These are phyloP conservation scores for Fraxinus velutina DNA, from an alignment of 305 asterid genomes.

Conservation along the genomic window DNA sequence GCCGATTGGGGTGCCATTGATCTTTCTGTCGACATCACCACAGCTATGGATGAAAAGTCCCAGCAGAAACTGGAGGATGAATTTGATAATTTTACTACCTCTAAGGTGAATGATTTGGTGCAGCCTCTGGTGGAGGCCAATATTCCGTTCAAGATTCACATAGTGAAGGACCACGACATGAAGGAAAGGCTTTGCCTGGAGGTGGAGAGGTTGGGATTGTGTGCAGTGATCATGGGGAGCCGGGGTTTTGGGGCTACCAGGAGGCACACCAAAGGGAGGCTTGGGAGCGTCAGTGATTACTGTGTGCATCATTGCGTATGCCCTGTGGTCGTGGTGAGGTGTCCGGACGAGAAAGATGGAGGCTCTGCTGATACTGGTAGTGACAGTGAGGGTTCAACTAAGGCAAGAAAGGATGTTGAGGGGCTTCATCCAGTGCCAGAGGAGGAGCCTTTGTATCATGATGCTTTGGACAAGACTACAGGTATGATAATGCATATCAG, in stretches of 20 bases:
- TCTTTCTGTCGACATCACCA: slow-evolving; percentile 6
- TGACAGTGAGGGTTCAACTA: not conserved
- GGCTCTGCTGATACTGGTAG: slow-evolving; percentile 9
- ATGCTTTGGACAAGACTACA: slow-evolving; percentile 22
- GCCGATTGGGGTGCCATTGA: slow-evolving; percentile 53
- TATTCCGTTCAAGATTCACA: slow-evolving; percentile 49
- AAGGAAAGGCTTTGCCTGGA: slow-evolving; percentile 58
- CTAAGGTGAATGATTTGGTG: slow-evolving; percentile 32
- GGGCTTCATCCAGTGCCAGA: slow-evolving; percentile 35
- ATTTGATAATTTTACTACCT: slow-evolving; percentile 35
- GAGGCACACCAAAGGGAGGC: slow-evolving; percentile 35
- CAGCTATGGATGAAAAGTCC: slow-evolving; percentile 12
- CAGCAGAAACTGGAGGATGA: slow-evolving; percentile 29
- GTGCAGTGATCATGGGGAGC: slow-evolving; percentile 56
- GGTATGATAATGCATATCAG: not conserved
- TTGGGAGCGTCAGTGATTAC: slow-evolving; percentile 68
- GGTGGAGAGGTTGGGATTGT: slow-evolving; percentile 54
- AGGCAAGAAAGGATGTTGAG: slow-evolving; percentile 17
- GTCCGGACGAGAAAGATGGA: slow-evolving; percentile 14
- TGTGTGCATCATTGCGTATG: slow-evolving; percentile 57
- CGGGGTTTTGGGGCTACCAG: slow-evolving; percentile 45
- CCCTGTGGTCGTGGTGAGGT: slow-evolving; percentile 58
- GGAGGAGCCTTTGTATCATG: slow-evolving; percentile 36
- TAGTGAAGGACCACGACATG: slow-evolving; percentile 63
- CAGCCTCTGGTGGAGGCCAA: slow-evolving; percentile 44